These are phyloP conservation scores for Chlorencoelia australis DNA, from an alignment of 2,329 filamentous ascomycete species.

Conservation along the genomic window DNA sequence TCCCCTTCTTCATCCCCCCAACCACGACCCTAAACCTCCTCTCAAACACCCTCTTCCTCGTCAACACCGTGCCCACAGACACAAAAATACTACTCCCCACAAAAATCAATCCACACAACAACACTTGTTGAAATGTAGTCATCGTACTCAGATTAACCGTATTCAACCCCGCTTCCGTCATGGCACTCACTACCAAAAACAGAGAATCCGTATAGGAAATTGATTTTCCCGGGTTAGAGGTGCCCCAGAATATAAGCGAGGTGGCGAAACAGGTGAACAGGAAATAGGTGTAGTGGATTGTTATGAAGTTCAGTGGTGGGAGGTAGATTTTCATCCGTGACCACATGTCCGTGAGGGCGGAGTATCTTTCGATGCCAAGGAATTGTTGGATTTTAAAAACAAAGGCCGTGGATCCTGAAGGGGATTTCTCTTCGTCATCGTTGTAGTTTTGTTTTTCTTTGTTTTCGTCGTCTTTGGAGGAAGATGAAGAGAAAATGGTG, in stretches of 20 bases:
- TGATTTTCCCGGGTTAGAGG: slow-evolving; percentile 39
- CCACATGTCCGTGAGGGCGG: too few species aligned
- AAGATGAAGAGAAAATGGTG: too few species aligned
- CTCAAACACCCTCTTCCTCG: slow-evolving; percentile 53
- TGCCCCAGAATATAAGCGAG: slow-evolving; percentile 51
- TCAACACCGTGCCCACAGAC: slow-evolving; percentile 51
- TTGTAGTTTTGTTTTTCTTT: neutral
- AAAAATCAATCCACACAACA: slow-evolving; percentile 56
- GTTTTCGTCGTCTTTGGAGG: neutral
- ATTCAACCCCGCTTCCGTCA: slow-evolving; percentile 59
- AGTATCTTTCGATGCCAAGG: neutral
- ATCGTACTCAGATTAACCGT: slow-evolving; percentile 53
- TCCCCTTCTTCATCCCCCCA: neutral
- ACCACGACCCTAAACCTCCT: slow-evolving; percentile 37
- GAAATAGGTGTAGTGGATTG: slow-evolving; percentile 59
- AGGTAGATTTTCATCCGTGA: slow-evolving; percentile 4
- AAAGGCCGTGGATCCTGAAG: too few species aligned
- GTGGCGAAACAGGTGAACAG: slow-evolving; percentile 42
- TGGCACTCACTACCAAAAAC: slow-evolving; percentile 55
- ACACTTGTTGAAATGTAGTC: slow-evolving; percentile 57
- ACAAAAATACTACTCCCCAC: slow-evolving; percentile 59
- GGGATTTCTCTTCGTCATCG: neutral
- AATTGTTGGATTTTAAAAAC: too few species aligned
- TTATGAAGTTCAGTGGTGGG: slow-evolving; percentile 46
- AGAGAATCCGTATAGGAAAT: slow-evolving; percentile 55